Evolutionary conservation across 192 early-diverging fungal species (phyloP).

Genomic region (Ambispora gerdemannii): DNA sequence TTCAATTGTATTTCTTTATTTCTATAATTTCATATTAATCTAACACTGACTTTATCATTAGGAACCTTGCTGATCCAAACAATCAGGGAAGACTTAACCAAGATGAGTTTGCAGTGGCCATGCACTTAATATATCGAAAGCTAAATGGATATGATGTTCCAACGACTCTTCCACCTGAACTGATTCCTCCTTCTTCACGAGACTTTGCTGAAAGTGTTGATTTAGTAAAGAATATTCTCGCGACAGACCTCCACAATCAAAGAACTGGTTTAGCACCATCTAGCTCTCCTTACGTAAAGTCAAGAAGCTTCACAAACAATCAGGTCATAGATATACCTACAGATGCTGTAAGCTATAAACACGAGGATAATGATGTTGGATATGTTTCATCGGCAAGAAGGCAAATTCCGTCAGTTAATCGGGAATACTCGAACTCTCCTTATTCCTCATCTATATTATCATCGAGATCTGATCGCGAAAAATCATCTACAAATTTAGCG

Average conservation of each 20-base stretch:
- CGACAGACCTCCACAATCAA: constrained; percentile 51
- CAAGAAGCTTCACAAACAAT: constrained; percentile 25
- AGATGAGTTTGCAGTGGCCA: constrained; percentile 95
- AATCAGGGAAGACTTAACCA: constrained; percentile 85
- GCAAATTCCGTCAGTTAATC: constrained; percentile 14
- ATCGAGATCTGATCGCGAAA: constrained; percentile 17
- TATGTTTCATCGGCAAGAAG: constrained; percentile 41
- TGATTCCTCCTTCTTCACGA: constrained; percentile 82
- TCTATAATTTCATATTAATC: not conserved
- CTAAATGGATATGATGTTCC: constrained; percentile 82
- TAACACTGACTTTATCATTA: constrained; percentile 32
- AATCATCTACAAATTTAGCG: constrained; percentile 28
- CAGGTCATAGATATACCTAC: not conserved
- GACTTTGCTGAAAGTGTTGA: constrained; percentile 70
- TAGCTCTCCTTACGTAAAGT: constrained; percentile 17
- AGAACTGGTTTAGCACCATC: constrained; percentile 30
- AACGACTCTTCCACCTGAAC: constrained; percentile 69
- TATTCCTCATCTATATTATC: constrained; percentile 24
- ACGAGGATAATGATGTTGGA: constrained; percentile 37
- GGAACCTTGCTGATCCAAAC: constrained; percentile 75
- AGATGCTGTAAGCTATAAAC: constrained; percentile 25
- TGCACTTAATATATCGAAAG: constrained; percentile 92
- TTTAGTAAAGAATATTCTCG: constrained; percentile 61
- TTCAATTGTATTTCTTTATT: constrained; percentile 6
- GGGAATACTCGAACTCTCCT: not conserved